Conservation (phyloP, 257 asterid species). For the Solanum paucissectum region DNA sequence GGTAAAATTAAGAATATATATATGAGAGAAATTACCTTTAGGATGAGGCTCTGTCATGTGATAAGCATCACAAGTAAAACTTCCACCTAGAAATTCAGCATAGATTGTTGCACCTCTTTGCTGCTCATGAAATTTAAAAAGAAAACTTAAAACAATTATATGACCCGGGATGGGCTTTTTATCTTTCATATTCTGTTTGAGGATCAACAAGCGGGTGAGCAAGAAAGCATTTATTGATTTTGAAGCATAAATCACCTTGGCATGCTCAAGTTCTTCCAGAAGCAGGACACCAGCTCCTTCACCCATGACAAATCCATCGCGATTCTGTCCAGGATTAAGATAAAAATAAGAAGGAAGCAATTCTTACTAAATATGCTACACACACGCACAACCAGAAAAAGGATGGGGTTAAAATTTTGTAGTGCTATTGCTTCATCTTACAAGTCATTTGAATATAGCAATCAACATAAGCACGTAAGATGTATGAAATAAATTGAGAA, state of each 20-base stretch:
- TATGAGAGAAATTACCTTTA: conserved; percentile 38
- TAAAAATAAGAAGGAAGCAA: neutral
- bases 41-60: conserved; percentile 99
- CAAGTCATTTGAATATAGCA: neutral
- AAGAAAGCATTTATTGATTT: neutral
- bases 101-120: conserved; percentile 86
- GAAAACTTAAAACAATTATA: neutral
- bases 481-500: neutral
- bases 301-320: conserved; percentile 98
- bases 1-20: neutral
- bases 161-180: neutral
- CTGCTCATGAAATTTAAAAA: conserved; percentile 28
- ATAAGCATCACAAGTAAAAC: conserved; percentile 96
- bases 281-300: conserved; percentile 97
- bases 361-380: neutral
- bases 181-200: neutral
- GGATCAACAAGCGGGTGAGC: neutral
- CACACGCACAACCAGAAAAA: neutral
- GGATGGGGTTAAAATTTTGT: neutral
- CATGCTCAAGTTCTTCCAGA: conserved; percentile 94
- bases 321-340: conserved; percentile 44
- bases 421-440: neutral
- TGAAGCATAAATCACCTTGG: conserved; percentile 42
- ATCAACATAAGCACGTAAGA: neutral
- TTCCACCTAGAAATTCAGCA: conserved; percentile 97